Conservation (phyloP, 306 rosid genomes). For the Fagus sylvatica region DNA sequence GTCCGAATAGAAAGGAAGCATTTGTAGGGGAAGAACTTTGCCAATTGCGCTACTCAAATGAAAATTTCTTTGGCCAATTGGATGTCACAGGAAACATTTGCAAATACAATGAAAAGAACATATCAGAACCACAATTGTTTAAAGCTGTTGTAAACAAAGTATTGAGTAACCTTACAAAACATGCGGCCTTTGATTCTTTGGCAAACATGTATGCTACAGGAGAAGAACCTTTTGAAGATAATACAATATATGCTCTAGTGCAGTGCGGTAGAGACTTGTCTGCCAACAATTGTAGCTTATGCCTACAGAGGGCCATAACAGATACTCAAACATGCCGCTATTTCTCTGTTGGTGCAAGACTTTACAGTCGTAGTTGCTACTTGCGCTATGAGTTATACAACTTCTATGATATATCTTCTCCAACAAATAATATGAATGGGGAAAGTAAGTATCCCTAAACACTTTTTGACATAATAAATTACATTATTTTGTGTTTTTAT, state of each 20-base stretch:
- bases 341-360: conserved; percentile 60
- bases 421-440: conserved; percentile 3
- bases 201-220: conserved; percentile 42
- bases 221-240: conserved; percentile 31
- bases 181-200: conserved; percentile 39
- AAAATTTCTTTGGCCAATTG: conserved; percentile 44
- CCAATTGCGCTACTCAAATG: conserved; percentile 52
- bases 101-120: conserved; percentile 26
- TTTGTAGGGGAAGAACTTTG: conserved; percentile 53
- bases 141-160: conserved; percentile 33
- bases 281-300: conserved; percentile 36
- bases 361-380: conserved; percentile 53
- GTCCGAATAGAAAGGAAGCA: conserved; percentile 49
- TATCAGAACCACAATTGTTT: conserved; percentile 37
- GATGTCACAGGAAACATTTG: conserved; percentile 29
- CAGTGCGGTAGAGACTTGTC: conserved; percentile 64
- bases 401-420: conserved; percentile 36
- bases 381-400: conserved; percentile 57
- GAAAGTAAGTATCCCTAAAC: conserved; percentile 27
- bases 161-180: conserved; percentile 35
- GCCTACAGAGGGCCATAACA: conserved; percentile 44
- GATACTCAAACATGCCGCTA: conserved; percentile 28
- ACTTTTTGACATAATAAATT: background rate
- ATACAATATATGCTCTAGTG: conserved; percentile 50
- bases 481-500: too few species aligned